phyloP scores from a whole-genome alignment of 495 filamentous ascomycete genomes.

The Ascodesmis nigricans region DNA sequence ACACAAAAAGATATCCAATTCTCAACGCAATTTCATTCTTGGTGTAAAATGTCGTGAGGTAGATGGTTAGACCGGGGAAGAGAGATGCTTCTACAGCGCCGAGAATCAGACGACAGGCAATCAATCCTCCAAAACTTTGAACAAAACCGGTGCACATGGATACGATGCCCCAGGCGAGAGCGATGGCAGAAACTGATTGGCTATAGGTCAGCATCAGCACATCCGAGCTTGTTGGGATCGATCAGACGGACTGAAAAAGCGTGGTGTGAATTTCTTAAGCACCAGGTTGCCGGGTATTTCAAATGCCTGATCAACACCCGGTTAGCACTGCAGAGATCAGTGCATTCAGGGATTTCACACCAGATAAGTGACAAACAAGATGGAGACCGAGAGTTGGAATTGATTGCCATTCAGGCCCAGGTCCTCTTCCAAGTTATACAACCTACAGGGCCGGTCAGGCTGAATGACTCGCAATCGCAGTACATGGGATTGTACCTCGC shows the following conservation, averaged over 20 bases:
- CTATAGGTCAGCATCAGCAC: conserved; percentile 4
- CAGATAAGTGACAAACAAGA: conserved; percentile 50
- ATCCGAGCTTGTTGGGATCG: not conserved
- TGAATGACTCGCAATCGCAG: no score
- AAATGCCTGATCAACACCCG: conserved; percentile 24
- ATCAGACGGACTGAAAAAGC: conserved; percentile 28
- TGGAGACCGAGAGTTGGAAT: conserved; percentile 47
- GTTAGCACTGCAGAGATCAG: not conserved
- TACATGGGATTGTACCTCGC: no score
- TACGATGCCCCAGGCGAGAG: conserved; percentile 45
- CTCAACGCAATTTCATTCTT: conserved; percentile 52
- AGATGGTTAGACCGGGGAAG: conserved; percentile 48
- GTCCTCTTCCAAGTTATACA: conserved; percentile 48
- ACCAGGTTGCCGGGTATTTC: conserved; percentile 45
- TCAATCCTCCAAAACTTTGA: conserved; percentile 33
- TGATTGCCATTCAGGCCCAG: conserved; percentile 38
- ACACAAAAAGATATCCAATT: conserved; percentile 56
- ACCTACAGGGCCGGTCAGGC: no score
- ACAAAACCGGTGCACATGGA: conserved; percentile 46
- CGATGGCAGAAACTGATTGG: conserved; percentile 34
- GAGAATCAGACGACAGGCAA: conserved; percentile 38
- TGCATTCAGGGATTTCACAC: conserved; percentile 13
- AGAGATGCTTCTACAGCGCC: conserved; percentile 44
- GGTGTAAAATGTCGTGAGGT: conserved; percentile 54
- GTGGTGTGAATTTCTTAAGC: conserved; percentile 40